Evolutionary conservation across 352 stramenopile genomes (phyloP), one percentile per base, ranked within the genome.

Genomic region (Globisporangium abappressorium): DNA sequence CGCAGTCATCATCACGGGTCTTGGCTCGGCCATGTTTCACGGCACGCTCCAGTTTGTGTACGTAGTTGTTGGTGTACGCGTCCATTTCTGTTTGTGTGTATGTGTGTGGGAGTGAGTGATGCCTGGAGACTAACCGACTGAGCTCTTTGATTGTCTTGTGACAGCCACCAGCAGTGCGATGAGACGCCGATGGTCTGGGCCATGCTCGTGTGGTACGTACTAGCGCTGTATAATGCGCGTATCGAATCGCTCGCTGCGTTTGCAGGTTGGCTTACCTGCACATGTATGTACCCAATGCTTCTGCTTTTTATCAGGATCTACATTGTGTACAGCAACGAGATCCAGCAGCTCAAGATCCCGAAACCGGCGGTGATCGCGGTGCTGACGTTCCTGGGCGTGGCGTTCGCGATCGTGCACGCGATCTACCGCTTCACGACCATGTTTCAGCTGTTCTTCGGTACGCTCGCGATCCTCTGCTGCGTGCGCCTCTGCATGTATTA

Each of bases 171-270:
- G 71, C 87, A 93, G 64, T 92, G 78, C 34, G 87, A 95, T 63
- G 87, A 95, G 73, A 93, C 85, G 64, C 87, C 87, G 20, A 95
- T 94, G 86, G 79, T 96, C 58, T 96, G 84, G 84, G 84, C 81
- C 57, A 85, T 93, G 57, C 72, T 96, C 28, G 71, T 80, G 33
- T 94, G 85, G 78, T 87, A 72, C 59, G 67, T 28, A 0, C 30
- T 26, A 9, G 33, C 24, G 2, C 11, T 28, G 33, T n/a, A 49
- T 6, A 49, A 30, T 30, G 41, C 3, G 7, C 36, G 9, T 41
- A 8, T 41, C 9, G 1, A 49, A 49, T n/a, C 15, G 14, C 41
- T 49, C 41, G 41, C 41, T 49, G 41, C 15, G 15, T 49, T n/a
- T 20, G 15, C 15, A 7, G 15, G 7, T 49, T 15, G 41, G 6